Evolutionary conservation across 208 protist genomes (phyloP).

Genomic region (Wallacemonas sp.): DNA sequence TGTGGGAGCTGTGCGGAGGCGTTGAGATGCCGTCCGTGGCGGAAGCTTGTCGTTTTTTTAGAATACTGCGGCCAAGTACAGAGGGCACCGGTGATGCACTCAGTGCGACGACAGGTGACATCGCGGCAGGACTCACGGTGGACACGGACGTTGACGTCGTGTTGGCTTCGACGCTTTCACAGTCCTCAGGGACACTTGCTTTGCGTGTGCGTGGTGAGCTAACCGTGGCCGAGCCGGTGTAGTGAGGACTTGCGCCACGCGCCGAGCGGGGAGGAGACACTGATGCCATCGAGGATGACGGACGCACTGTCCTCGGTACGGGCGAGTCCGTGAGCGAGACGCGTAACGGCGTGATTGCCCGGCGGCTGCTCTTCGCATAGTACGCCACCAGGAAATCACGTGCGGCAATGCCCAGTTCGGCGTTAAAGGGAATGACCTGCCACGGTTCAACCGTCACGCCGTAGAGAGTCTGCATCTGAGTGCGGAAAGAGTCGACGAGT

Average conservation of each 20-base stretch:
- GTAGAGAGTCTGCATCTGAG: conserved; percentile 35
- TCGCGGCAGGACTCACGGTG: too few species aligned
- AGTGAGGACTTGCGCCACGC: too few species aligned
- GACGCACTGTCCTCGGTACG: too few species aligned
- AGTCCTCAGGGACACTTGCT: too few species aligned
- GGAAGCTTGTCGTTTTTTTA: background rate
- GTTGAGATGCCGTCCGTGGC: background rate
- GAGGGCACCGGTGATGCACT: background rate
- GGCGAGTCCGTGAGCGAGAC: background rate
- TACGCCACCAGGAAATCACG: conserved; percentile 27
- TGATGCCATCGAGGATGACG: too few species aligned
- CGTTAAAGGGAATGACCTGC: conserved; percentile 65
- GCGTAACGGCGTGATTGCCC: background rate
- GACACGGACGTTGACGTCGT: too few species aligned
- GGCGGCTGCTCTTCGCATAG: background rate
- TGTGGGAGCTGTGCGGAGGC: background rate
- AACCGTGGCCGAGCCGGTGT: too few species aligned
- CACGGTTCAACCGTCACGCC: conserved; percentile 47
- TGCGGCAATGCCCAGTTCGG: conserved; percentile 13
- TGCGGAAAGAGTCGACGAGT: conserved; percentile 31
- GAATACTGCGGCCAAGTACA: background rate
- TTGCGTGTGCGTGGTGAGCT: too few species aligned
- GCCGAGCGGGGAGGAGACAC: too few species aligned
- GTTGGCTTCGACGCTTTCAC: too few species aligned
- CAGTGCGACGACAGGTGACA: too few species aligned